phyloP scores from a whole-genome alignment of 306 rosid genomes.

The Abrus precatorius region DNA sequence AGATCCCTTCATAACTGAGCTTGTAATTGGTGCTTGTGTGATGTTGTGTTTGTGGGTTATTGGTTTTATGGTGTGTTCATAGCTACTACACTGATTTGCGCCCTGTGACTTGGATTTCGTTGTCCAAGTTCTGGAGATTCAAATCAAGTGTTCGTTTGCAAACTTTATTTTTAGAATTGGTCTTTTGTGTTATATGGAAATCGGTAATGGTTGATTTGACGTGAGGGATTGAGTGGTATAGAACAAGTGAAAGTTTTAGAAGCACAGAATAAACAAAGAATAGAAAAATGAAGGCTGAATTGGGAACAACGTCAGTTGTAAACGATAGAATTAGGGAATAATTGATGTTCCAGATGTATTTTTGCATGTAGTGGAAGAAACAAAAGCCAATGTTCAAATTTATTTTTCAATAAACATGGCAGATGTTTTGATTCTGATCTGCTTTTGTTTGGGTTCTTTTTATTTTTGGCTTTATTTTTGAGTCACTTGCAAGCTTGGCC shows the following conservation, averaged over 20 bases:
- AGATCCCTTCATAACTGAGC: conserved; percentile 41
- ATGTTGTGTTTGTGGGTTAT: conserved; percentile 18
- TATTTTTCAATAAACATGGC: not conserved
- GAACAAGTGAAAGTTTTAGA: not conserved
- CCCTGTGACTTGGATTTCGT: not conserved
- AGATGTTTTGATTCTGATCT: conserved; percentile 9
- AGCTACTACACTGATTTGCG: conserved; percentile 8
- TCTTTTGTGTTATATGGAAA: conserved; percentile 7
- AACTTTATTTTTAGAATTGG: conserved; percentile 10
- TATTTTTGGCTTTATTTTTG: not conserved
- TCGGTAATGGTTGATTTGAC: conserved; percentile 3
- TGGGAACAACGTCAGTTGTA: not conserved
- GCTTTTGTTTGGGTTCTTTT: not conserved
- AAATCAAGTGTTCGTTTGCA: conserved; percentile 24
- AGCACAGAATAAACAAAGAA: not conserved
- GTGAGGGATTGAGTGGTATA: not conserved
- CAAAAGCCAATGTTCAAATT: not conserved
- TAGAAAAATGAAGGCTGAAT: conserved; percentile 1
- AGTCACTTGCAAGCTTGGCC: conserved; percentile 1
- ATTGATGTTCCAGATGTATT: not conserved
- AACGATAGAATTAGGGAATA: conserved; percentile 16
- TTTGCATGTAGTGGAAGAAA: conserved; percentile 15
- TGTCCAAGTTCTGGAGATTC: conserved; percentile 22
- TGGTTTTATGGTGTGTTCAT: conserved; percentile 4
- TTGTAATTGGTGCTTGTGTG: not conserved